Evolutionary conservation across 2,329 filamentous ascomycete genomes (phyloP).

Genomic region (Domatiomyces globalis): DNA sequence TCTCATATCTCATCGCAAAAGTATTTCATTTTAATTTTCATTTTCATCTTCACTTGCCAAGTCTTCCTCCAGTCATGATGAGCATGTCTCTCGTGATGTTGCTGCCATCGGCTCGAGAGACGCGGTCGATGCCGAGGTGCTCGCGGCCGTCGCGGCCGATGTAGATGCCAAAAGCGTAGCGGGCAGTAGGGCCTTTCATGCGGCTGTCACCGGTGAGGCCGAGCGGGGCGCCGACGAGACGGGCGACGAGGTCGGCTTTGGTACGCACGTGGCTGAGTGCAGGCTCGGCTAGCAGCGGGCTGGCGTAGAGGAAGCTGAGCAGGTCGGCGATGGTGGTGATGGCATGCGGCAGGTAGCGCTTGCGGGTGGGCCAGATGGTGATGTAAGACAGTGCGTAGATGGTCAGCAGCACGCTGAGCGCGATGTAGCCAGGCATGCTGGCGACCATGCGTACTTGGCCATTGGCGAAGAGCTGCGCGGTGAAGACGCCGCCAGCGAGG

Average conservation of each 20-base stretch:
- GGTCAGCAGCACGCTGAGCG: constrained; percentile 56
- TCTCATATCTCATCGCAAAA: neutral
- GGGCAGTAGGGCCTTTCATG: constrained; percentile 5
- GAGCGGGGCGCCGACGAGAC: constrained; percentile 44
- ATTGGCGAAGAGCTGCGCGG: constrained; percentile 42
- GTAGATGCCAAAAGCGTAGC: constrained; percentile 45
- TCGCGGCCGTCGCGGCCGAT: constrained; percentile 45
- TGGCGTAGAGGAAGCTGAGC: constrained; percentile 61
- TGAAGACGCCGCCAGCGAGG: constrained; percentile 48
- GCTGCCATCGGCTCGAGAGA: constrained; percentile 23
- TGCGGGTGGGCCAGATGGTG: constrained; percentile 46
- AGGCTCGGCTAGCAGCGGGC: constrained; percentile 55
- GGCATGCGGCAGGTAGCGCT: constrained; percentile 55
- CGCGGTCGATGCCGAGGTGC: constrained; percentile 46
- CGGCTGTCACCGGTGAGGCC: constrained; percentile 25
- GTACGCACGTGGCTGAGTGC: constrained; percentile 55
- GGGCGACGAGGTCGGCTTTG: constrained; percentile 53
- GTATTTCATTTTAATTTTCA: neutral
- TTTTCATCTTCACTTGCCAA: neutral
- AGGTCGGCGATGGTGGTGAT: constrained; percentile 61
- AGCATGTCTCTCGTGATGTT: neutral
- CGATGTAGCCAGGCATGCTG: constrained; percentile 57
- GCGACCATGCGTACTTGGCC: constrained; percentile 49
- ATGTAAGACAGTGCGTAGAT: constrained; percentile 54
- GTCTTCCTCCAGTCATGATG: neutral